Evolutionary conservation across 345 rosid species (phyloP).

Genomic region (Eutrema japonicum): DNA sequence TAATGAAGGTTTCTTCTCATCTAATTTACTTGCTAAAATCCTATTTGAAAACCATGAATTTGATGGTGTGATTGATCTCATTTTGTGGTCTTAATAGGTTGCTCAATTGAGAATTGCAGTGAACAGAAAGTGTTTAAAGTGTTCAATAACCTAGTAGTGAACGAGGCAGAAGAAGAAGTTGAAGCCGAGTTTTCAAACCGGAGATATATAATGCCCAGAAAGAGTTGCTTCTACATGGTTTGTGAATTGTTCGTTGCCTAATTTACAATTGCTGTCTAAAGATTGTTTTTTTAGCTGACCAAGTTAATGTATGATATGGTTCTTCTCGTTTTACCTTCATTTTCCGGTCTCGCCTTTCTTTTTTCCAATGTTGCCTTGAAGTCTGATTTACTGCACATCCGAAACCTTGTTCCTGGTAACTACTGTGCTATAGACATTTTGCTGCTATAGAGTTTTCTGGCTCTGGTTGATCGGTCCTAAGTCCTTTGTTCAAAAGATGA

Average conservation of each 20-base stretch:
- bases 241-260: not conserved
- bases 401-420: slow-evolving; percentile 81
- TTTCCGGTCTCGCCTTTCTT: slow-evolving; percentile 36
- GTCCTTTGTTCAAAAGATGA: not conserved
- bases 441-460: slow-evolving; percentile 12
- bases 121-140: slow-evolving; percentile 53
- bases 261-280: slow-evolving; percentile 11
- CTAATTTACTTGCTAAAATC: not conserved
- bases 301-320: slow-evolving; percentile 15
- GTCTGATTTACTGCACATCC: slow-evolving; percentile 88
- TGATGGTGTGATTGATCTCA: slow-evolving; percentile 5
- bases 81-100: slow-evolving; percentile 42
- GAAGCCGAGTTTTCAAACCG: slow-evolving; percentile 65
- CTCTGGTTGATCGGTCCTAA: not conserved
- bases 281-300: not conserved
- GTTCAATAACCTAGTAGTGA: slow-evolving; percentile 62
- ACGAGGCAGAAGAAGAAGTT: slow-evolving; percentile 57
- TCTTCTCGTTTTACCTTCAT: slow-evolving; percentile 13
- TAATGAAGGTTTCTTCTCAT: slow-evolving; percentile 43
- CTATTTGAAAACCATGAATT: not conserved
- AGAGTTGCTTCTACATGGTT: slow-evolving; percentile 91
- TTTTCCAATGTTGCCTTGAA: slow-evolving; percentile 44
- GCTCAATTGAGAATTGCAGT: slow-evolving; percentile 15
- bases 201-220: slow-evolving; percentile 59
- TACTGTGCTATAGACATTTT: slow-evolving; percentile 21